A percentile compares a stretch with the other conserved stretches of the same genome.
These are phyloP conservation scores for Metschnikowia cerradonensis DNA, from an alignment of 805 yeast genomes.

Conservation along the genomic window DNA sequence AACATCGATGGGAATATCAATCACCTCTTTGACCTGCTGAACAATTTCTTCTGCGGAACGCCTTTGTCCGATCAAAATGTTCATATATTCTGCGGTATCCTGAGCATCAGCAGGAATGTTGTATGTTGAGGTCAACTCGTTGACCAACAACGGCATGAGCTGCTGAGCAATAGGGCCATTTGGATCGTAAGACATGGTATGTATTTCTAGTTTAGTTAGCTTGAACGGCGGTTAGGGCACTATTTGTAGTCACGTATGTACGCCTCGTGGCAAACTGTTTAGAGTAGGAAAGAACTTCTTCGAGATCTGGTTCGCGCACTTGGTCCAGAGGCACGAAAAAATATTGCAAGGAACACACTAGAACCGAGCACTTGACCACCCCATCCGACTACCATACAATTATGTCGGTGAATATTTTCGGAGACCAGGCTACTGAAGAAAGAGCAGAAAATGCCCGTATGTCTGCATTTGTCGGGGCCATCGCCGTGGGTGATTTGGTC, in stretches of 20 bases:
- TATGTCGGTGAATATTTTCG: conserved; percentile 87
- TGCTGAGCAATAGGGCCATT: conserved; percentile 37
- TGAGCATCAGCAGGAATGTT: conserved; percentile 38
- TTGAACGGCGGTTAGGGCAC: not conserved
- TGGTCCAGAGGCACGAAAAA: conserved; percentile 1
- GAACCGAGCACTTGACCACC: not conserved
- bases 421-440: conserved; percentile 96
- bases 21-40: conserved; percentile 55
- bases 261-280: conserved; percentile 3
- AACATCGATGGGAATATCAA: conserved; percentile 57
- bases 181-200: conserved; percentile 32
- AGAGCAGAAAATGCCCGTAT: conserved; percentile 97
- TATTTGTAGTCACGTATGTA: not conserved
- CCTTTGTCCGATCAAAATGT: conserved; percentile 66
- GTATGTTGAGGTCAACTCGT: conserved; percentile 34
- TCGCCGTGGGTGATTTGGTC: conserved; percentile 97
- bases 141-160: conserved; percentile 31
- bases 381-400: not conserved
- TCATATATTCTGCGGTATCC: conserved; percentile 59
- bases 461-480: conserved; percentile 97
- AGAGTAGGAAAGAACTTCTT: not conserved
- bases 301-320: conserved; percentile 5
- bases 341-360: conserved; percentile 1
- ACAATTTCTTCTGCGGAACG: conserved; percentile 58
- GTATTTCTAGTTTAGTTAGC: not conserved